Base-by-base conservation (phyloP, 2,329 filamentous ascomycete species). In the Fusarium humuli region DNA sequence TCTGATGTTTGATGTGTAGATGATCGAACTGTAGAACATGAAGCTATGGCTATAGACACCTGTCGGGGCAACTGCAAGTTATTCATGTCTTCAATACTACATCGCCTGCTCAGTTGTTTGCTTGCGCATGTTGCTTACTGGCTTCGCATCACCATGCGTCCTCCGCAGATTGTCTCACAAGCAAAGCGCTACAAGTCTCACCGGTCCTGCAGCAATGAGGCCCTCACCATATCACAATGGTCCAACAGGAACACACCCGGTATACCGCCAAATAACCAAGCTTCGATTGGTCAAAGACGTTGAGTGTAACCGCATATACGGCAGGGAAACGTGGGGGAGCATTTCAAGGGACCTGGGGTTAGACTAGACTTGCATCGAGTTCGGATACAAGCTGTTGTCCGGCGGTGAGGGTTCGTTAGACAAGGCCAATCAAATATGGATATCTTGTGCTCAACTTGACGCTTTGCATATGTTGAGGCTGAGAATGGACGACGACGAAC, bases 231-330 rank as follows among this genome's bases (percentile, higher is more conserved):
- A 10, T 25, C 14, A 23, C 29, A 14, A 55, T n/a, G 41, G 54
- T 54, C 70, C 65, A 74, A 73, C 65, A 49, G 57, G 60, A 69
- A 52, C 54, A 66, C 45, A 46, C 50, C 58, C 58, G 70, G 69
- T 66, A 56, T 30, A 48, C 48, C 50, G 58, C 41, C 47, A 34
- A 56, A 57, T 53, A 40, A 61, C 57, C 54, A 57, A 30, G 22
- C 30, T 42, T 66, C 63, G 18, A 66, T 61, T 72, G 72, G 68
- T 25, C 46, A 47, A 23, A 55, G 27, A 37, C 50, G 67, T 57
- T 60, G 62, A 32, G 42, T 68, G 67, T 45, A 64, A 70, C 66
- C 46, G 30, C 47, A 53, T 69, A 42, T 61, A 69, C 41, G 30
- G 40, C 42, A 48, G 32, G 13, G 29, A 53, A 66, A 60, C 53